Conservation (phyloP, 805 yeast species). For the Lipomyces japonicus region DNA sequence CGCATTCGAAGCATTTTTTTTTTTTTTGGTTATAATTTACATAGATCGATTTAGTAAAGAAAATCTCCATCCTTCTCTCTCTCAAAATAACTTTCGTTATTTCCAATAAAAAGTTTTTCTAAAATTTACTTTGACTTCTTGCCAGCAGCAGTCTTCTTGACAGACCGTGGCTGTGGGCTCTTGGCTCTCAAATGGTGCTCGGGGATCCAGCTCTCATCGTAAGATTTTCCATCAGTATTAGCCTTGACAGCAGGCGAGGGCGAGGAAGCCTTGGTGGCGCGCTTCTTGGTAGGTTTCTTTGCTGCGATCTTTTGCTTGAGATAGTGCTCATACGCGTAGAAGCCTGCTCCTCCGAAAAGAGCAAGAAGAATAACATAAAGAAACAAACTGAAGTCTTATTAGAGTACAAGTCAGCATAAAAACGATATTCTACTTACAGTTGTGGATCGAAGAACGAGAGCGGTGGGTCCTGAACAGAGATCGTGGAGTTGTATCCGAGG, state of each 20-base stretch:
- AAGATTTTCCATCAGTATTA: constrained; percentile 27
- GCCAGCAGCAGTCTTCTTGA: constrained; percentile 30
- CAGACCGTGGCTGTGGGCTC: constrained; percentile 31
- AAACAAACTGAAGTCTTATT: constrained; percentile 14
- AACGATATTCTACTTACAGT: constrained; percentile 19
- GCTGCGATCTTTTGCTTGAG: constrained; percentile 19
- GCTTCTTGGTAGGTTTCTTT: constrained; percentile 23
- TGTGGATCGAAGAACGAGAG: constrained; percentile 71
- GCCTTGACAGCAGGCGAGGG: constrained; percentile 15
- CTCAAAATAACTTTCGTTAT: no score
- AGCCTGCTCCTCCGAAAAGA: constrained; percentile 23
- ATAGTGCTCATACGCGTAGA: constrained; percentile 13
- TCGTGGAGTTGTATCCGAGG: constrained; percentile 28
- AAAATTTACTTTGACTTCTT: no score
- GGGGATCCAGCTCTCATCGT: constrained; percentile 46
- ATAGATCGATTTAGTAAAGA: no score
- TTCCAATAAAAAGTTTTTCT: no score
- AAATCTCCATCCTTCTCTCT: no score
- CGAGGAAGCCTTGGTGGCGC: constrained; percentile 16
- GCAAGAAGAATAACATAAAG: constrained; percentile 17
- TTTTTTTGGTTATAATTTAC: no score
- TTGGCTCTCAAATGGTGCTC: constrained; percentile 40
- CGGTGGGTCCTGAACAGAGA: constrained; percentile 58
- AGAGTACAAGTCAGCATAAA: not conserved
- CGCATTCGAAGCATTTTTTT: no score